A percentile compares a stretch with the other conserved stretches of the same genome.
Evolutionary conservation across 164 flowering plant species (phyloP).

Genomic region (Nymphaea thermarum): DNA sequence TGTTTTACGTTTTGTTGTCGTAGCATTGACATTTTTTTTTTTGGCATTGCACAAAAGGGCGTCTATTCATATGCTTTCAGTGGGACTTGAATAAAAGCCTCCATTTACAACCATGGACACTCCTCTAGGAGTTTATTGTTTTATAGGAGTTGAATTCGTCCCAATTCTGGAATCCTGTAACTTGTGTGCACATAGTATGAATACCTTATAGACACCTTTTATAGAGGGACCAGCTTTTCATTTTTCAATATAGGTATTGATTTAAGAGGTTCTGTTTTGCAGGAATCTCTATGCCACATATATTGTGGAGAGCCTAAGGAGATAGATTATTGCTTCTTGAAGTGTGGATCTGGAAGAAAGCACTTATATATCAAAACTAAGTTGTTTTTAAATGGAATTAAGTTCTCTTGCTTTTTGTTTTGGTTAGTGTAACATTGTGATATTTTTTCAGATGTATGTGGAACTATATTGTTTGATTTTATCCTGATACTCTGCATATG

Average conservation of each 20-base stretch:
- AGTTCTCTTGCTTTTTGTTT: neutral
- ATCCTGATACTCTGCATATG: neutral
- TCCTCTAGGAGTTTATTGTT: neutral
- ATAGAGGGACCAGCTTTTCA: neutral
- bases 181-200: neutral
- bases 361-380: neutral
- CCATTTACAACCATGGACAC: neutral
- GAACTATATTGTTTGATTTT: neutral
- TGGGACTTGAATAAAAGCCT: neutral
- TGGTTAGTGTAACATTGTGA: no score
- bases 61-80: no score
- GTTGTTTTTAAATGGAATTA: neutral
- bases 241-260: neutral
- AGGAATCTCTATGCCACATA: constrained; percentile 48
- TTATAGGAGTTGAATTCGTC: neutral
- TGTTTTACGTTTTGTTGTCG: no score
- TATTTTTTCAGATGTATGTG: no score
- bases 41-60: no score
- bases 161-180: neutral
- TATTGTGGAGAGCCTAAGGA: constrained; percentile 27
- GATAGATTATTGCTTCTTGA: constrained; percentile 8
- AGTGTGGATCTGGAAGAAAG: neutral
- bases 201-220: no score
- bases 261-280: constrained; percentile 5
- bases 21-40: no score